phyloP scores from a whole-genome alignment of 768 basidiomycete species.

The Pilatotrama ljubarskyi region DNA sequence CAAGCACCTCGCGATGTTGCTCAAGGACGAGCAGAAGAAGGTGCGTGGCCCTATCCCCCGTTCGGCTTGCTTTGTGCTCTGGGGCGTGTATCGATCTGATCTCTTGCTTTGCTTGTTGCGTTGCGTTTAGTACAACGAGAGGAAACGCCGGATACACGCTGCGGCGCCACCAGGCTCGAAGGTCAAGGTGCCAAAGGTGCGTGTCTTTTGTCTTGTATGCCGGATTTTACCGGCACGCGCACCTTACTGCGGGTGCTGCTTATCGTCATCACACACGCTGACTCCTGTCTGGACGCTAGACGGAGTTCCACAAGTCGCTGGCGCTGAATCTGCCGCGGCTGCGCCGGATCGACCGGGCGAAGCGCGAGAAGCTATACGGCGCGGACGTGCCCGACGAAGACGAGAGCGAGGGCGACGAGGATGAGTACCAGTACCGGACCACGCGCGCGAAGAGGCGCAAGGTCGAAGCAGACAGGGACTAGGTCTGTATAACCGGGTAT shows the following conservation, averaged over 20 bases:
- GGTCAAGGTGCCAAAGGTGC: conserved; percentile 60
- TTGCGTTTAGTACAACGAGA: conserved; percentile 55
- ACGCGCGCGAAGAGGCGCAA: conserved; percentile 30
- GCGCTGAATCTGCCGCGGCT: conserved; percentile 56
- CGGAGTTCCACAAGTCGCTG: conserved; percentile 68
- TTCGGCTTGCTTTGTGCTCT: not conserved
- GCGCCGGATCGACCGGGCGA: conserved; percentile 58
- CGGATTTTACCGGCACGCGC: not conserved
- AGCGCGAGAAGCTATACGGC: conserved; percentile 45
- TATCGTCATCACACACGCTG: no score
- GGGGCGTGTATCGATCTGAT: not conserved
- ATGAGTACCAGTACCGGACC: conserved; percentile 47
- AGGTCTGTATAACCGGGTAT: no score
- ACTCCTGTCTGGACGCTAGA: no score
- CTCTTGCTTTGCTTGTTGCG: not conserved
- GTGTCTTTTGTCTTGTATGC: conserved; percentile 13
- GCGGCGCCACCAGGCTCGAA: conserved; percentile 44
- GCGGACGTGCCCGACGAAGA: conserved; percentile 41
- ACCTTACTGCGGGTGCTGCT: no score
- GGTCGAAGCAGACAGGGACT: no score
- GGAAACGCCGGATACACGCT: conserved; percentile 57
- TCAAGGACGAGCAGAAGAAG: conserved; percentile 71
- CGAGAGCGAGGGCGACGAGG: conserved; percentile 52
- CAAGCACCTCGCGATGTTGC: conserved; percentile 57
- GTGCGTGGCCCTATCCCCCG: conserved; percentile 36